Evolutionary conservation across 352 stramenopile genomes (phyloP), one percentile per base, ranked within the genome.

Genomic region (Phytopythium vexans): DNA sequence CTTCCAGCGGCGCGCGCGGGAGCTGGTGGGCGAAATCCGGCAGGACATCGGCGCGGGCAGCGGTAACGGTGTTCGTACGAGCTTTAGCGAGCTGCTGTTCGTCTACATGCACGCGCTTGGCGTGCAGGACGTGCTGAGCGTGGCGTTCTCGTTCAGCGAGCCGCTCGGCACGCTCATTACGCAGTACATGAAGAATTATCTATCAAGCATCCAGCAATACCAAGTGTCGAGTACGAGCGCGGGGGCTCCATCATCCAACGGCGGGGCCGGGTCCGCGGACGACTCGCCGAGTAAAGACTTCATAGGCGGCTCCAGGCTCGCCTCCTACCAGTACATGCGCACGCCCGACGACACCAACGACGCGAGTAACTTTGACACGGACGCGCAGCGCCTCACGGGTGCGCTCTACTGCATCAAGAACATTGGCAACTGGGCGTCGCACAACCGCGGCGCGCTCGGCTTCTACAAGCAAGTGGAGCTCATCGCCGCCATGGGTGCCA

Each of bases 171-270:
- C 39, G 14, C 41, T 43, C 36, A 58, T 58, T 49, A 48, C 52
- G 52, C 21, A 41, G 32, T 43, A 52, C 41, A 45, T 58, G 43
- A 49, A 50, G 16, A 58, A 58, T 49, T 58, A 58, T 58, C 52
- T 58, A 51, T 48, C 33, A 9, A 50, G 36, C 21, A 51, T 58
- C 32, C 52, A 58, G 43, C 52, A 38, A 45, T 58, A 51, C 41
- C 33, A 58, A 14, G 31, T 45, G n/a, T 39, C 50, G 39, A 58
- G 27, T 8, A 51, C 21, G 31, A 38, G 8, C 15, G 27, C 37
- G 11, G 37, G 15, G 34, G 39, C 49, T n/a, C 6, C 14, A 48
- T n/a, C n/a, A n/a, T n/a, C n/a, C n/a, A n/a, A n/a, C n/a, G n/a
- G n/a, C n/a, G n/a, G n/a, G n/a, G n/a, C n/a, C n/a, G n/a, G n/a